phyloP scores from a whole-genome alignment of 1,284 basidiomycete species.

The Heterobasidion occidentale region DNA sequence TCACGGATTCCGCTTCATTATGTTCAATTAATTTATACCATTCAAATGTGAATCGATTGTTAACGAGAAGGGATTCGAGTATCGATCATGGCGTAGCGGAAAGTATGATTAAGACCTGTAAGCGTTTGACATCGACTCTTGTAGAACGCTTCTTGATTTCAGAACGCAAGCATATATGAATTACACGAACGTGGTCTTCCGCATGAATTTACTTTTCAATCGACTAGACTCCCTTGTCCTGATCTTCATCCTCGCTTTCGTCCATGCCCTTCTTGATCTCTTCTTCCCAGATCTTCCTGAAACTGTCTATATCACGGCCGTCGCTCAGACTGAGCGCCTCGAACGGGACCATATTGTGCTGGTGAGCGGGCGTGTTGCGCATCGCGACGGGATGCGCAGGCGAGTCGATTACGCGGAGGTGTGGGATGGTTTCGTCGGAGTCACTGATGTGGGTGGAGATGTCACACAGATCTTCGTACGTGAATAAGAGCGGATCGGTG shows the following conservation, averaged over 20 bases:
- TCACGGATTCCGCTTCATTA: too few relatives aligned
- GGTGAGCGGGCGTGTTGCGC: conserved; percentile 64
- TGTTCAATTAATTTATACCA: too few relatives aligned
- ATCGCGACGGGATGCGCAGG: conserved; percentile 57
- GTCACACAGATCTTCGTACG: conserved; percentile 67
- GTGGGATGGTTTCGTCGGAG: conserved; percentile 32
- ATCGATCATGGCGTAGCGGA: too few relatives aligned
- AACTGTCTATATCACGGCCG: conserved; percentile 67
- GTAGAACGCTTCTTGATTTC: too few relatives aligned
- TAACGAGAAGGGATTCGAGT: too few relatives aligned
- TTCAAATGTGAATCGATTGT: too few relatives aligned
- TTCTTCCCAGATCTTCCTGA: conserved; percentile 61
- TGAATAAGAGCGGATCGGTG: conserved; percentile 85
- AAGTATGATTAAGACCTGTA: too few relatives aligned
- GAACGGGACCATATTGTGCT: conserved; percentile 89
- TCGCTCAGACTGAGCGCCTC: conserved; percentile 78
- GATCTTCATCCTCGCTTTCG: background rate
- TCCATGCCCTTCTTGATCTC: conserved; percentile 29
- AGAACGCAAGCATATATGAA: too few relatives aligned
- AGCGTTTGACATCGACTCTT: too few relatives aligned
- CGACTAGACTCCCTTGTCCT: background rate
- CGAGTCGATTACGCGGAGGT: conserved; percentile 59
- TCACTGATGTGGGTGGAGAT: conserved; percentile 54
- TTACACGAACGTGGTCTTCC: too few relatives aligned
- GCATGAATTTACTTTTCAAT: too few relatives aligned